A percentile compares a stretch with the other conserved stretches of the same genome.
phyloP scores from a whole-genome alignment of 2,329 filamentous ascomycete species.

The Dactylellina cionopaga region DNA sequence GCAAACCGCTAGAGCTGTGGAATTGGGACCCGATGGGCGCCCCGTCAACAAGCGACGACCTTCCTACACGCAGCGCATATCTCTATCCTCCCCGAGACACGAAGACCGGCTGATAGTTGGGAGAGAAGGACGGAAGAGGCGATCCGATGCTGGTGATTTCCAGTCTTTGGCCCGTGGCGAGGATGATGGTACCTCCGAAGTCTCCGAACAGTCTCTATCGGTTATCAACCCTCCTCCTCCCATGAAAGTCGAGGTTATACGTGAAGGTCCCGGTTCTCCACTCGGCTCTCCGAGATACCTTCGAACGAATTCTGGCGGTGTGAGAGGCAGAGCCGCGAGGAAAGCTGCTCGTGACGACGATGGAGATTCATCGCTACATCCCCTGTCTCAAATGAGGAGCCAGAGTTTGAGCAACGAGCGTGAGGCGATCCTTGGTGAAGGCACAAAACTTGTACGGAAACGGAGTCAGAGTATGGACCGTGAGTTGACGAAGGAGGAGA shows the following conservation, averaged over 20 bases:
- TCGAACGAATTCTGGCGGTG: conserved; percentile 38
- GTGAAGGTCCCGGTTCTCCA: conserved; percentile 35
- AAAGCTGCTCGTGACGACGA: conserved; percentile 31
- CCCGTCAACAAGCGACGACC: conserved; percentile 52
- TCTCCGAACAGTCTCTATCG: conserved; percentile 52
- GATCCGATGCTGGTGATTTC: conserved; percentile 39
- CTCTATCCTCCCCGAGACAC: conserved; percentile 54
- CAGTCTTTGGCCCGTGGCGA: conserved; percentile 60
- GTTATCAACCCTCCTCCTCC: conserved; percentile 38
- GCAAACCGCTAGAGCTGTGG: conserved; percentile 53
- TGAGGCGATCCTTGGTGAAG: conserved; percentile 54
- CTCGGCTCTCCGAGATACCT: conserved; percentile 26
- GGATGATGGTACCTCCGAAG: conserved; percentile 67
- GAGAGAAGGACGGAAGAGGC: conserved; percentile 70
- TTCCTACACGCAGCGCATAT: conserved; percentile 56
- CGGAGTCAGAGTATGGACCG: conserved; percentile 56
- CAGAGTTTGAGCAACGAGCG: conserved; percentile 63
- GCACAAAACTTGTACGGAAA: conserved; percentile 47
- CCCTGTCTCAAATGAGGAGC: conserved; percentile 57
- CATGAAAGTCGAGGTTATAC: conserved; percentile 51
- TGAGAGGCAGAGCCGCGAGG: conserved; percentile 20
- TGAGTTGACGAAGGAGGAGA: conserved; percentile 48
- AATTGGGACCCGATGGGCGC: conserved; percentile 52
- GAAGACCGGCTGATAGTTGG: conserved; percentile 56
- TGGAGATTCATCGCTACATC: conserved; percentile 42